Percentiles rank a stretch among this genome's conserved stretches.
These are phyloP conservation scores for Rhododendron ovatum DNA, from an alignment of 148 eudicot species.

Conservation along the genomic window DNA sequence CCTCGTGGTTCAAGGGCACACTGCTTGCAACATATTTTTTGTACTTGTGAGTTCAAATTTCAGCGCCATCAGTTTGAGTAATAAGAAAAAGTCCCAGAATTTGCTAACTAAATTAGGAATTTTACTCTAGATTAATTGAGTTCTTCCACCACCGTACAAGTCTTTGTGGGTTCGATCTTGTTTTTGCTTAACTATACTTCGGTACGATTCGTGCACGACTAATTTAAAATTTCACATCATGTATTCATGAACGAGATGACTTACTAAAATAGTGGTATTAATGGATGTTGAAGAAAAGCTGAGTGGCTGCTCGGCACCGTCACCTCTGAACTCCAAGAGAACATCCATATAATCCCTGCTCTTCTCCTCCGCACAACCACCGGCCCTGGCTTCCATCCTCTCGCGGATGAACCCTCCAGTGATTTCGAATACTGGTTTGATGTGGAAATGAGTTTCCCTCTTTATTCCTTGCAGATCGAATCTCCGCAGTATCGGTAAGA, in stretches of 20 bases:
- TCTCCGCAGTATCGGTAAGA: slow-evolving; percentile 26
- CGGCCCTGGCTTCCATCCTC: slow-evolving; percentile 10
- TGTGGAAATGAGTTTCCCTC: slow-evolving; percentile 21
- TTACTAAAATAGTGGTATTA: slow-evolving; percentile 28
- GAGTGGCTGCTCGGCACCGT: slow-evolving; percentile 13
- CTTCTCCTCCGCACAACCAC: not conserved
- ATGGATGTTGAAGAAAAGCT: slow-evolving; percentile 18
- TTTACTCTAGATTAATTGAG: too few relatives aligned
- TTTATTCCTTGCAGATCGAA: slow-evolving; percentile 24
- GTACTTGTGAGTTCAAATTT: too few relatives aligned
- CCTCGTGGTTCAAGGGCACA: too few relatives aligned
- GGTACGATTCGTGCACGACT: too few relatives aligned
- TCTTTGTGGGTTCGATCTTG: too few relatives aligned
- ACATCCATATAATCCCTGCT: slow-evolving; percentile 26
- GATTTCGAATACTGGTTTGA: slow-evolving; percentile 12
- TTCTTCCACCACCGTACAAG: too few relatives aligned
- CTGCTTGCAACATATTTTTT: too few relatives aligned
- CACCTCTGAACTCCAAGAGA: slow-evolving; percentile 21
- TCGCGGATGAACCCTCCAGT: slow-evolving; percentile 17
- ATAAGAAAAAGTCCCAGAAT: too few relatives aligned
- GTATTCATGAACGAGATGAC: not conserved
- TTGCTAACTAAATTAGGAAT: too few relatives aligned
- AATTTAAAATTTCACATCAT: too few relatives aligned
- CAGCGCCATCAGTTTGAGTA: too few relatives aligned
- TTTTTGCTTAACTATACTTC: too few relatives aligned